Conservation (phyloP, 306 rosid species). For the Oemleria cerasiformis region DNA sequence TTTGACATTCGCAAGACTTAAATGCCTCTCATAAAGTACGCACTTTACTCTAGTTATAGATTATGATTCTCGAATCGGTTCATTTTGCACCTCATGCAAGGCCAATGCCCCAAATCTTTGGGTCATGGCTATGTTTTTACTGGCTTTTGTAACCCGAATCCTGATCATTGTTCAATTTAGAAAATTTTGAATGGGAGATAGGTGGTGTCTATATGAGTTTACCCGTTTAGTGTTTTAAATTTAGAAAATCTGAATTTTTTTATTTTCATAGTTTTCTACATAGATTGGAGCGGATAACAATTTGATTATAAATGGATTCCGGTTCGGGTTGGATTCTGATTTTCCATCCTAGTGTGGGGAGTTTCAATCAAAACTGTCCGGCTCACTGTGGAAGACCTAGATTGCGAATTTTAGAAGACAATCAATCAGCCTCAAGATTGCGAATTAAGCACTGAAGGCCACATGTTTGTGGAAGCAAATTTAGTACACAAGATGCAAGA, state of each 20-base stretch:
- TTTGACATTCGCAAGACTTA: slow-evolving; percentile 80
- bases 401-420: neutral
- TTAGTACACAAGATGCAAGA: neutral
- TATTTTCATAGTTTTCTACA: no score
- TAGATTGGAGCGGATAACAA: no score
- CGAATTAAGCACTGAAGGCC: neutral
- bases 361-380: no score
- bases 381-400: neutral
- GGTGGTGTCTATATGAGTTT: neutral
- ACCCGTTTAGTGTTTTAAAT: no score
- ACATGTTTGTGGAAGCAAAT: slow-evolving; percentile 15
- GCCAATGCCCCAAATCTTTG: slow-evolving; percentile 1
- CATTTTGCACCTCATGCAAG: neutral
- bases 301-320: neutral
- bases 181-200: neutral
- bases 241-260: no score
- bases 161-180: neutral
- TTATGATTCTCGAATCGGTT: neutral
- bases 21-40: slow-evolving; percentile 42
- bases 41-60: neutral
- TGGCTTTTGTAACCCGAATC: neutral
- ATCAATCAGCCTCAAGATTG: slow-evolving; percentile 5
- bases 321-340: neutral
- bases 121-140: neutral
- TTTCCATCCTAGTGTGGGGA: no score